Base-by-base conservation (phyloP, 306 rosid genomes). In the Arachis hypogaea region DNA sequence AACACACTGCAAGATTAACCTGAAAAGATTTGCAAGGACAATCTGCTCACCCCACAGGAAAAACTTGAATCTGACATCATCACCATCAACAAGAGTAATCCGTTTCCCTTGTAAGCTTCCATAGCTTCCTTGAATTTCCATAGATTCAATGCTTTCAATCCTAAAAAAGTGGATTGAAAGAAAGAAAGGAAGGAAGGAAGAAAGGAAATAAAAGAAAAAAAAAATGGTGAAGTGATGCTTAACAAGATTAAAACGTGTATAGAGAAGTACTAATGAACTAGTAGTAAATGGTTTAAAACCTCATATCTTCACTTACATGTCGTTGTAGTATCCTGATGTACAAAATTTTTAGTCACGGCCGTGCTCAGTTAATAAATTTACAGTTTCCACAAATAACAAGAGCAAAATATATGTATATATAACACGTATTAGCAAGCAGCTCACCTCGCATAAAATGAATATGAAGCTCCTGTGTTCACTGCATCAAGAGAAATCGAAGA, bases 1-100 rank as follows among this genome's bases (percentile, higher is more conserved):
- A 51, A 71, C 28, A 7, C 55, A 70, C 70, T 59, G 44, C 75
- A 58, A 78, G 9, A 67, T 22, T 91, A 82, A 91, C 98, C 97
- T 86, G 77, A 89, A 80, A 81, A 91, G 93, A 85, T 91, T 89
- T 87, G 90, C 88, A 46, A 92, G 86, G 77, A 86, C 56, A 86
- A 72, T 78, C 87, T 91, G 97, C 78, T 94, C 97, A 30, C 95
- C 95, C 99, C 97, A 92, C 76, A 93, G 74, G 44, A 88, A 78
- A 82, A 94, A 88, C 7, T 85, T 85, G 58, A 91, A 68, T 68
- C 63, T 82, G 65, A 74, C 80, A 43, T 84, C 92, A 46, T 94
- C 93, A 28, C 81, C 78, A 50, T 92, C 97, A 71, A 87, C 93
- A 78, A 94, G 95, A 71, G 88, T 84, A 66, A 94, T 77, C 82